phyloP scores from a whole-genome alignment of 352 stramenopile genomes.

The Phytophthora europaea region DNA sequence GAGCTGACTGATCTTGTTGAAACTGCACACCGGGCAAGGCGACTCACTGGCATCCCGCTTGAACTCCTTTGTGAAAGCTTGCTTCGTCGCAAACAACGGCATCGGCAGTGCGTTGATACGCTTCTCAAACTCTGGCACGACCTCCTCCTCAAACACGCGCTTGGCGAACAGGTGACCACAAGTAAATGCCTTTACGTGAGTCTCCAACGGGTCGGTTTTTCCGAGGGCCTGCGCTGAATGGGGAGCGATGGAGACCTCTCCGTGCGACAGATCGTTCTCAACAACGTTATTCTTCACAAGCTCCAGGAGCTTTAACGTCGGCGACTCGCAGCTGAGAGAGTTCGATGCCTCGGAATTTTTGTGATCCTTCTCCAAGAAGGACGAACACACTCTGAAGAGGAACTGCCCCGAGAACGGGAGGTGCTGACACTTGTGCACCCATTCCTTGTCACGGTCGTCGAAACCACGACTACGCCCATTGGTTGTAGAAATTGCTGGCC shows the following conservation, averaged over 20 bases:
- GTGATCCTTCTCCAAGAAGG: slow-evolving; percentile 56
- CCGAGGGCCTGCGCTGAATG: slow-evolving; percentile 77
- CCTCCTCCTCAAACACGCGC: slow-evolving; percentile 88
- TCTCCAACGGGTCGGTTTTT: slow-evolving; percentile 88
- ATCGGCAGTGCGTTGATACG: slow-evolving; percentile 73
- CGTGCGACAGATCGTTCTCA: slow-evolving; percentile 73
- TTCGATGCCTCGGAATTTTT: slow-evolving; percentile 13
- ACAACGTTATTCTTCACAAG: slow-evolving; percentile 83
- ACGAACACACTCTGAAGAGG: slow-evolving; percentile 79
- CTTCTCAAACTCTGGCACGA: slow-evolving; percentile 86
- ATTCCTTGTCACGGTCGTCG: slow-evolving; percentile 82
- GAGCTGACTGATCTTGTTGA: slow-evolving; percentile 80
- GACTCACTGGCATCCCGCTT: slow-evolving; percentile 67
- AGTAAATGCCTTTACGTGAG: slow-evolving; percentile 87
- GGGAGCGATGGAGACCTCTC: slow-evolving; percentile 60
- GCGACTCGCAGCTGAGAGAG: slow-evolving; percentile 14
- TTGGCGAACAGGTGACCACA: slow-evolving; percentile 88
- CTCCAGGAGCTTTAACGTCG: slow-evolving; percentile 57
- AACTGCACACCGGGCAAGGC: slow-evolving; percentile 84
- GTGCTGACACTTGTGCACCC: slow-evolving; percentile 77
- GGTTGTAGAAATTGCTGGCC: slow-evolving; percentile 10
- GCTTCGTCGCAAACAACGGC: slow-evolving; percentile 71
- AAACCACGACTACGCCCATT: slow-evolving; percentile 43
- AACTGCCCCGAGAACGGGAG: slow-evolving; percentile 86
- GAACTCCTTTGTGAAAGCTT: slow-evolving; percentile 76